Conservation (phyloP, 192 early-diverging fungal species). For the Coemansia sp. region DNA sequence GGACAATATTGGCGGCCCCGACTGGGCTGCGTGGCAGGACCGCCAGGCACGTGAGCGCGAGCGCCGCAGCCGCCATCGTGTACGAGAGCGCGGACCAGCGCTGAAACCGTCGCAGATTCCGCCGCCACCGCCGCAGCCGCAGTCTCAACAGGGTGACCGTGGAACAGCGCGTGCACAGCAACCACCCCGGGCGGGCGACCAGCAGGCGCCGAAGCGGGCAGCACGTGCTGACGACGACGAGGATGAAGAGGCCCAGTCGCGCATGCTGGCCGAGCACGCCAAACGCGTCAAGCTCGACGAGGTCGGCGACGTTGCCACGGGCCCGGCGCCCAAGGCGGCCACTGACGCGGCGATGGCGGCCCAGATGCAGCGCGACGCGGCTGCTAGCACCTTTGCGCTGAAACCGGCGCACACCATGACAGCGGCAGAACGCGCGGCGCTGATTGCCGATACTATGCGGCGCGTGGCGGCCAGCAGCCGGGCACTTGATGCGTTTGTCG, state of each 20-base stretch:
- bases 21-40: slow-evolving; percentile 41
- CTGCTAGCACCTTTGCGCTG: slow-evolving; percentile 15
- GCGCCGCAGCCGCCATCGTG: slow-evolving; percentile 16
- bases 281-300: slow-evolving; percentile 45
- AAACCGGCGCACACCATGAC: slow-evolving; percentile 10
- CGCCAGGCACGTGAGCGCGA: slow-evolving; percentile 21
- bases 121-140: background rate
- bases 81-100: slow-evolving; percentile 9
- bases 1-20: slow-evolving; percentile 35
- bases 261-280: slow-evolving; percentile 43
- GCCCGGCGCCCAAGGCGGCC: background rate
- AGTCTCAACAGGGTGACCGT: too few species aligned
- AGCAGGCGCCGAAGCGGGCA: slow-evolving; percentile 11
- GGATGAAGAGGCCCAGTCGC: slow-evolving; percentile 41
- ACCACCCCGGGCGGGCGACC: background rate
- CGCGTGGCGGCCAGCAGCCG: slow-evolving; percentile 17
- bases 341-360: slow-evolving; percentile 24
- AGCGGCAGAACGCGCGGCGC: slow-evolving; percentile 5
- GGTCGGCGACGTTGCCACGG: background rate
- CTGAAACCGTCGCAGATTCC: background rate
- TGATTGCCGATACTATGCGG: slow-evolving; percentile 17
- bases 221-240: slow-evolving; percentile 21
- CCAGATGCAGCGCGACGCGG: slow-evolving; percentile 7
- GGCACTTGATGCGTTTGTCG: slow-evolving; percentile 20
- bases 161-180: too few species aligned